Conservation (phyloP, 192 early-diverging fungal species). For the Coemansia sp. region DNA sequence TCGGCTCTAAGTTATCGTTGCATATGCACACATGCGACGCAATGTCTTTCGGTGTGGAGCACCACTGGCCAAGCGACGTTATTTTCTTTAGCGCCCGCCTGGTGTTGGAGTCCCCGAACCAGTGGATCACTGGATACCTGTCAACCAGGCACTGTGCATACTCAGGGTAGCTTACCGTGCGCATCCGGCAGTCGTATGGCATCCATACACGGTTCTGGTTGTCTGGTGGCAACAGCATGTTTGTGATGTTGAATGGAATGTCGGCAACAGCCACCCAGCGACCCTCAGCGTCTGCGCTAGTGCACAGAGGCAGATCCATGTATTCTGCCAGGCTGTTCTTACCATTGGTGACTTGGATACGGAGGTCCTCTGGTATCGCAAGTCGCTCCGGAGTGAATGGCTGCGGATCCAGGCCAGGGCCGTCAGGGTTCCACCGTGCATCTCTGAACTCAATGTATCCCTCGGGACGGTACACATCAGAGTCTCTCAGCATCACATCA, state of each 20-base stretch:
- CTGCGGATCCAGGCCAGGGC: constrained; percentile 19
- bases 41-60: constrained; percentile 13
- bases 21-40: constrained; percentile 35
- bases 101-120: constrained; percentile 57
- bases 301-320: constrained; percentile 47
- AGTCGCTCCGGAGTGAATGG: constrained; percentile 27
- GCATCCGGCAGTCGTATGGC: constrained; percentile 49
- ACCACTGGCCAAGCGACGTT: constrained; percentile 50
- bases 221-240: not conserved
- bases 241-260: constrained; percentile 5
- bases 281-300: constrained; percentile 21
- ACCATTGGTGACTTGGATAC: not conserved
- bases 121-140: constrained; percentile 39
- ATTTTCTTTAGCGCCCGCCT: constrained; percentile 55
- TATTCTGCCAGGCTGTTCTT: constrained; percentile 16
- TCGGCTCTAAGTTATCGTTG: constrained; percentile 44
- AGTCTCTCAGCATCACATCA: constrained; percentile 32
- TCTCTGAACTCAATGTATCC: constrained; percentile 43
- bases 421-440: constrained; percentile 51
- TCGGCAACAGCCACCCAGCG: constrained; percentile 42
- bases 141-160: constrained; percentile 43
- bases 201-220: constrained; percentile 48
- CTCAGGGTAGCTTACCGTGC: constrained; percentile 25
- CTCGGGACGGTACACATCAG: constrained; percentile 35
- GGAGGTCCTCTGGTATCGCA: not conserved